Base-by-base conservation (phyloP, 768 basidiomycete genomes). In the Chalciporus sphaerocephalus region DNA sequence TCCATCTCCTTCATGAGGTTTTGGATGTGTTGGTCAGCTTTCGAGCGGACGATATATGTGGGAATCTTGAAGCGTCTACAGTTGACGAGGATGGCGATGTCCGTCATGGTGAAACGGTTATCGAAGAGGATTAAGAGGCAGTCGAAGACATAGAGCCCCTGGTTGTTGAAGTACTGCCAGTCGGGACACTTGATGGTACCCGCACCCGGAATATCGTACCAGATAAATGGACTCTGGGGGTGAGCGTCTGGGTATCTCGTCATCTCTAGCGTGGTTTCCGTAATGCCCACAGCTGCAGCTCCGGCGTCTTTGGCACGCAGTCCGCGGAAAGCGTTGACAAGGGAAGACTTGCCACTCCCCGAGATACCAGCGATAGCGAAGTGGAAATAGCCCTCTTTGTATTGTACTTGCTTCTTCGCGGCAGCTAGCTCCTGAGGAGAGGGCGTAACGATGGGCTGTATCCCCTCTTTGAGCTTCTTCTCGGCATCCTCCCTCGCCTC, bases 281-380 rank as follows among this genome's bases (percentile, higher is more conserved):
- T 47, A 23, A 59, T 46, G 0, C 57, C 57, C 1, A 53, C 54
- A 13, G 58, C 54, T 1, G 54, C 58, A 18, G 50, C 46, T 37
- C 51, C 48, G 0, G 43, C 17, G 1, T 59, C 54, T 23, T 38
- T 37, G 40, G 51, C 60, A 9, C 47, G 50, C 28, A 69, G 25
- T 8, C 69, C 66, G 5, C 69, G 65, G 37, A 69, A 58, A 3
- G 68, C 59, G 46, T 70, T 69, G 16, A 70, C 58, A 6, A 70
- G 54, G 8, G 69, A 69, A 1, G 69, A 70, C 44, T 70, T 70
- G 30, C 69, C 67, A n/a, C 64, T 60, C 5, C 66, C 68, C 2
- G 65, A 55, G 25, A 60, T 28, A 1, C 69, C 69, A 8, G 64
- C 65, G 39, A 70, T 35, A 2, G 64, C 69, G 39, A 70, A 60